Evolutionary conservation across 306 rosid genomes (phyloP), one percentile per base, ranked within the genome.

Genomic region (Vigna nakashimae): DNA sequence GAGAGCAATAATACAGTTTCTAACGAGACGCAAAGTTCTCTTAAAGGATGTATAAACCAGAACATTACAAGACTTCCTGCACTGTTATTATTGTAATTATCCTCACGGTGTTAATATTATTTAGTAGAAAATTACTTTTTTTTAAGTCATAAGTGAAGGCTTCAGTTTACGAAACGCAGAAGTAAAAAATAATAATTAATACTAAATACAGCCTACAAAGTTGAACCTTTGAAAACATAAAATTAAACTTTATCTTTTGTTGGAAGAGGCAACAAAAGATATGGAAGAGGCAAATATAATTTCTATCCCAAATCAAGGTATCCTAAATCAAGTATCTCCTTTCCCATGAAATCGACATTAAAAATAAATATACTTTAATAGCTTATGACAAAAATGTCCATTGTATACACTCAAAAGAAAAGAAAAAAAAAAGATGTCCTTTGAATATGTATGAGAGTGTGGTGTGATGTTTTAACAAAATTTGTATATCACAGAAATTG

Each of bases 401-500:
- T 12, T 2, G 7, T 24, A 13, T 11, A 22, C 22, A 30, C 34
- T 30, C 34, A 30, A 4, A 30, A 30, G 34, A 30, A 30, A 30
- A 30, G 3, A 2, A 30, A 28, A 28, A 30, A 30, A 30, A 30
- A 30, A 30, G 5, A 30, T 30, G 34, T 30, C 28, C 28, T 26
- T 26, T 26, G 28, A 26, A 26, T 26, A 26, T 26, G 28, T 26
- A 26, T 26, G 28, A 26, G 28, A 26, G 28, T 26, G 28, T 30
- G 34, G 43, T 65, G 68, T 24, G 57, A 22, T 2, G 36, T 36
- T 45, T 26, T 68, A 58, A 51, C 56, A 83, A 74, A 63, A 74
- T 79, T 68, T 73, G 76, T 71, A 38, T 50, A 24, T 36, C 42
- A 30, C 4, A 57, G 58, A 43, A 28, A 49, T 24, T 28, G 70